A percentile compares a stretch with the other conserved stretches of the same genome.
These are phyloP conservation scores for Fusarium coffeatum DNA, from an alignment of 2,329 filamentous ascomycete species.

Conservation along the genomic window DNA sequence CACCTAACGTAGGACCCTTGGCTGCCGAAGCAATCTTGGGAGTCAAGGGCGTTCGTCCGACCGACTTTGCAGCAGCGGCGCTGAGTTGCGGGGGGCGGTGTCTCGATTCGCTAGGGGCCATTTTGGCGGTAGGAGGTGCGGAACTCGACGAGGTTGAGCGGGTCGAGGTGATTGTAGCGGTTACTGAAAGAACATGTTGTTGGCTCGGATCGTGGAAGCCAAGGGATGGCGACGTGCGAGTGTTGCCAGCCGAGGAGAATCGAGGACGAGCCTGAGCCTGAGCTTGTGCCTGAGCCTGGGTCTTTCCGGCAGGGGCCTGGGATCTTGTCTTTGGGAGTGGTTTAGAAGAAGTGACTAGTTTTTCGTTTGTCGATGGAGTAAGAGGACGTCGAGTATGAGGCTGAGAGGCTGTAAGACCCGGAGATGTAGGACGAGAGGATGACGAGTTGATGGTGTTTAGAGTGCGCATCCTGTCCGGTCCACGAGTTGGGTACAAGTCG, in stretches of 20 bases:
- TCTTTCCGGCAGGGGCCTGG: conserved; percentile 26
- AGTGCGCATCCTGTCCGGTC: conserved; percentile 45
- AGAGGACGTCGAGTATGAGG: conserved; percentile 27
- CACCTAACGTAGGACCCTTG: conserved; percentile 54
- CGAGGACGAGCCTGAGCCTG: conserved; percentile 38
- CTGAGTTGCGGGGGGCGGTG: conserved; percentile 77
- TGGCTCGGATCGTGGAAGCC: conserved; percentile 40
- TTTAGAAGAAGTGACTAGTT: conserved; percentile 34
- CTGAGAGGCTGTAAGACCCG: conserved; percentile 22
- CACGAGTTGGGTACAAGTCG: conserved; percentile 29
- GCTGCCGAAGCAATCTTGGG: conserved; percentile 64
- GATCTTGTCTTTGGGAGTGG: conserved; percentile 32
- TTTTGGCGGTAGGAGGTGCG: conserved; percentile 42
- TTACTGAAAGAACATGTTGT: conserved; percentile 50
- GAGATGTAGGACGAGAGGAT: conserved; percentile 36
- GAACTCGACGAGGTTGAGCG: conserved; percentile 45
- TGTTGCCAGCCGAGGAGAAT: conserved; percentile 39
- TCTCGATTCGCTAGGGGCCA: conserved; percentile 65
- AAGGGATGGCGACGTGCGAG: conserved; percentile 35
- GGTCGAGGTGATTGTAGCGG: conserved; percentile 46
- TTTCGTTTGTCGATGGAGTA: conserved; percentile 18
- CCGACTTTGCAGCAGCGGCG: conserved; percentile 67
- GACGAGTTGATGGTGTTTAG: conserved; percentile 46
- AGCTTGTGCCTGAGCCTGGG: conserved; percentile 12
- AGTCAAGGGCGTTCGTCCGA: conserved; percentile 62